Base-by-base conservation (phyloP, 148 eudicot species). In the Rhododendron simsii region DNA sequence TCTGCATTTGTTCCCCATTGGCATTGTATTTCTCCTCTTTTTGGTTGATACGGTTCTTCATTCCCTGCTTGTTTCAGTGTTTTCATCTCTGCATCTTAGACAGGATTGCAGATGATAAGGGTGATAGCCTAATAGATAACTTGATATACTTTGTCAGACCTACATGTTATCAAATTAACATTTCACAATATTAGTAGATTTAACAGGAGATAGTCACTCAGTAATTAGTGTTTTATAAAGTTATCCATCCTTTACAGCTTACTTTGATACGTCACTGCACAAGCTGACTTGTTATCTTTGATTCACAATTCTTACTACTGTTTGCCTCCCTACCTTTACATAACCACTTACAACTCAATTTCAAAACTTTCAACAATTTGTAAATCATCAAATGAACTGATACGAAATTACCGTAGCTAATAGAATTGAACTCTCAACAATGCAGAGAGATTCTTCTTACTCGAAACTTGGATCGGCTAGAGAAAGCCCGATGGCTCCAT, bases 391-490 rank as follows among this genome's bases (percentile, higher is more conserved):
- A 37, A 48, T 26, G 47, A 81, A 55, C 16, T 55, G 2, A 39
- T 57, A 23, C 6, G 14, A 57, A 53, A 51, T 78, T 30, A 71
- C 63, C 45, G 16, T 55, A 80, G 51, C 73, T 84, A 7, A 81
- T 15, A 16, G 33, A 81, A 65, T 69, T 55, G 35, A 83, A 55
- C 16, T 84, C 75, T 57, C 8, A 28, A 84, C 87, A 71, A 71
- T 90, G 93, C 95, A 93, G 86, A 92, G 99, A 91, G 95, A 93
- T 90, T 95, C 98, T 16, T 86, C 92, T 55, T 98, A 89, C 90
- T 92, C 99, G 2, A 91, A 96, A 89, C 91, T 95, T 2, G 99
- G 96, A 69, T 94, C 96, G 33, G 92, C 93, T 21, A 90, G 89
- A 88, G 96, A 95, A 89, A 98, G 98, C 89, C 98, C 99, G 0